Evolutionary conservation across 306 rosid genomes (phyloP), one percentile per base, ranked within the genome.

Genomic region (Ormosia semicastrata): DNA sequence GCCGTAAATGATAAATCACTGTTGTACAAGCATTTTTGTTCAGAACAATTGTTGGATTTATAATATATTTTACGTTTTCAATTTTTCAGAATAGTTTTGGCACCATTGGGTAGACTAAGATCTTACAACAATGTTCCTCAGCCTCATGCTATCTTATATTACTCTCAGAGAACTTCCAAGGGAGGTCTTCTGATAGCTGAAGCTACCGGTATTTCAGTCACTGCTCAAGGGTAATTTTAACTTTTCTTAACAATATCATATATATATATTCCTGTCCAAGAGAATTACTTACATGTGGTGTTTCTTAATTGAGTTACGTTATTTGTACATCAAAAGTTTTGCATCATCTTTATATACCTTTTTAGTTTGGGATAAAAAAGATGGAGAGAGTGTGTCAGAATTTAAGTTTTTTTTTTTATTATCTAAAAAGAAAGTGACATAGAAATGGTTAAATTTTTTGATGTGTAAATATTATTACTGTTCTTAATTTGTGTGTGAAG

Each of bases 71-170:
- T 24, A 24, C 24, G 1, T 5, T 62, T 64, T 44, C 10, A 0
- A 37, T 70, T 57, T 24, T 72, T 30, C 82, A 89, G 89, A 63
- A 15, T 89, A 29, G 91, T 82, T 59, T 77, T 90, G 84, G 85
- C 94, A 37, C 89, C 94, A 40, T 12, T 90, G 77, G 47, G 65
- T 3, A 81, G 89, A 75, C 59, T 11, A 6, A 84, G 89, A 66
- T 84, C 91, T 10, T 86, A 83, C 49, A 53, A 56, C 46, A 82
- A 73, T 56, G 78, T 90, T 76, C 89, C 93, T 53, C 90, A 86
- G 81, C 81, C 89, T 2, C 91, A 86, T 72, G 90, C 89, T 50
- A 49, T 78, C 66, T 69, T 88, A 46, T 85, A 86, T 80, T 90
- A 90, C 71, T 83, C 94, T 18, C 91, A 88, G 66, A 90, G 93